Conservation (phyloP, 805 yeast species). For the Scheffersomyces spartinae region DNA sequence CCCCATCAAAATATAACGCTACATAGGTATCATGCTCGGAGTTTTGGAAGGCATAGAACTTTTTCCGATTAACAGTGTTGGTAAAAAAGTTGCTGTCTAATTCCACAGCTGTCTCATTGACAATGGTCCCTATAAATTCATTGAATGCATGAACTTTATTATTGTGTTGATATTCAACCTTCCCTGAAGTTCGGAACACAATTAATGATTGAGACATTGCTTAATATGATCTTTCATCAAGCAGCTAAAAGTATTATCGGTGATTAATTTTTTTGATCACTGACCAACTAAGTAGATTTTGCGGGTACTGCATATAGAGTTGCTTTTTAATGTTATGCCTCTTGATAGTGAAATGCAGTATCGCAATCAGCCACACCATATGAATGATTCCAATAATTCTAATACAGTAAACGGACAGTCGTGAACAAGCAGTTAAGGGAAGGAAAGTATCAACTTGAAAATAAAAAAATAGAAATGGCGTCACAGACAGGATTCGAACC, state of each 20-base stretch:
- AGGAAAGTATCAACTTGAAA: too few species aligned
- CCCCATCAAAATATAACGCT: slow-evolving; percentile 27
- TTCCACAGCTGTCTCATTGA: slow-evolving; percentile 21
- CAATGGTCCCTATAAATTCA: slow-evolving; percentile 22
- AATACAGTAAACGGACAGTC: too few species aligned
- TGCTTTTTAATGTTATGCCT: too few species aligned
- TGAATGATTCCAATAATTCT: too few species aligned
- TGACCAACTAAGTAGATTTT: too few species aligned
- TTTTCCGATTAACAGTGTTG: slow-evolving; percentile 15
- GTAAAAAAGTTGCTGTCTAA: slow-evolving; percentile 24
- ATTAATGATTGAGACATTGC: slow-evolving; percentile 30
- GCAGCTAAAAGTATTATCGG: slow-evolving; percentile 1
- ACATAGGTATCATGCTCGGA: slow-evolving; percentile 17
- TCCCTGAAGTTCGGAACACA: slow-evolving; percentile 24
- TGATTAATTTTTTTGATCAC: too few species aligned
- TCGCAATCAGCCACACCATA: too few species aligned
- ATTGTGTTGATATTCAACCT: slow-evolving; percentile 24
- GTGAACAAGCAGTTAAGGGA: too few species aligned
- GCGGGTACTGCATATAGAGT: too few species aligned
- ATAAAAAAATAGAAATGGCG: too few species aligned
- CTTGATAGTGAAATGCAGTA: too few species aligned
- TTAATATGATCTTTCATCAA: slow-evolving; percentile 1
- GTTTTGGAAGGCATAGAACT: slow-evolving; percentile 20
- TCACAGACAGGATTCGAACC: slow-evolving; percentile 44
- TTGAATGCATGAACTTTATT: slow-evolving; percentile 26